Evolutionary conservation across 73 alveolate species (phyloP).

Genomic region (Paramecium sonneborni): DNA sequence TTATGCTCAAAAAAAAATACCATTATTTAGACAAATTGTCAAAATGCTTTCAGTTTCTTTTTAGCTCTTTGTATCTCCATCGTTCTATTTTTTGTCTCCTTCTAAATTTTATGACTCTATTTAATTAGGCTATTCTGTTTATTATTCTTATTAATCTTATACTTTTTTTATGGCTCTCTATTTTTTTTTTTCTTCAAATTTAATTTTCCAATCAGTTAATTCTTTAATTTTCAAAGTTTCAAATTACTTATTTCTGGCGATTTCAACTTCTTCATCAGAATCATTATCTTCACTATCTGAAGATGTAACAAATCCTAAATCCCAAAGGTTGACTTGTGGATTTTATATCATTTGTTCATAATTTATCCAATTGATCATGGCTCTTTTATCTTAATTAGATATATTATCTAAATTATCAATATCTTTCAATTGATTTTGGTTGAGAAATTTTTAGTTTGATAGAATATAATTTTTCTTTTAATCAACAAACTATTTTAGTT

Average conservation of each 20-base stretch:
- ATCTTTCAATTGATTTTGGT: background rate
- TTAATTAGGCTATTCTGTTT: background rate
- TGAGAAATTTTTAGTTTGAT: background rate
- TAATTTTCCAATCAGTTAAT: background rate
- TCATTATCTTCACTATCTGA: conserved; percentile 55
- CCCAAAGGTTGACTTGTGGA: background rate
- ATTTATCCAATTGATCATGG: background rate
- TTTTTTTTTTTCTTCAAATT: background rate
- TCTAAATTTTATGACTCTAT: background rate
- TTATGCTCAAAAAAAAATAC: background rate
- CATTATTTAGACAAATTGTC: conserved; percentile 4
- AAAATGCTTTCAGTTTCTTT: background rate
- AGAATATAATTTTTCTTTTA: background rate
- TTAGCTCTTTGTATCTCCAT: background rate
- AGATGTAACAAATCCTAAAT: conserved; percentile 42
- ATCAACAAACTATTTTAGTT: background rate
- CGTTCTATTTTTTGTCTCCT: background rate
- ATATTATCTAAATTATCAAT: background rate
- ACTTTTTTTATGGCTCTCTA: background rate
- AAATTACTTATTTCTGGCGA: background rate
- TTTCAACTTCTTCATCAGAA: conserved; percentile 49
- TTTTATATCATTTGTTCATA: background rate
- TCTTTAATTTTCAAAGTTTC: background rate
- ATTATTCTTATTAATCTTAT: background rate
- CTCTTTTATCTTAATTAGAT: background rate